These are phyloP conservation scores for Thelonectria discophora DNA, from an alignment of 2,329 filamentous ascomycete genomes.

Conservation along the genomic window DNA sequence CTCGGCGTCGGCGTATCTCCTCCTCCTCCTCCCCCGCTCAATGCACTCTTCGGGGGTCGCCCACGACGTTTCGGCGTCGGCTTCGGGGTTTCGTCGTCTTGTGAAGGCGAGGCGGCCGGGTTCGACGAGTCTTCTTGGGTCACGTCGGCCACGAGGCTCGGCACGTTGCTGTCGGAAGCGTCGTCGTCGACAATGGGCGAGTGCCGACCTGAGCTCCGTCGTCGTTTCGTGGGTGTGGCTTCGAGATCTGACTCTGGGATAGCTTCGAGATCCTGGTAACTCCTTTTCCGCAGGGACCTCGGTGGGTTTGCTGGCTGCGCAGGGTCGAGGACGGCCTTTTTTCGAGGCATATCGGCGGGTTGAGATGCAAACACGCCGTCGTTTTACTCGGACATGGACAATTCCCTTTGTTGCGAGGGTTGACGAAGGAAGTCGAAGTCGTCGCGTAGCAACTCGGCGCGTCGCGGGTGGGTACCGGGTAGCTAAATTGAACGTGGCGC, in stretches of 20 bases:
- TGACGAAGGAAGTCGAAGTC: slow-evolving; percentile 15
- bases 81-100: slow-evolving; percentile 40
- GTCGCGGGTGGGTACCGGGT: too few species aligned
- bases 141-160: slow-evolving; percentile 27
- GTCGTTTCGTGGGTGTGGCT: slow-evolving; percentile 47
- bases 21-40: too few species aligned
- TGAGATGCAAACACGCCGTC: background rate
- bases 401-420: slow-evolving; percentile 13
- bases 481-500: slow-evolving; percentile 42
- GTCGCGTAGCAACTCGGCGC: slow-evolving; percentile 39
- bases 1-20: slow-evolving; percentile 50
- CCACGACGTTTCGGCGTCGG: slow-evolving; percentile 49
- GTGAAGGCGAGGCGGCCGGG: slow-evolving; percentile 24
- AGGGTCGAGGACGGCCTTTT: slow-evolving; percentile 31
- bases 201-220: slow-evolving; percentile 35
- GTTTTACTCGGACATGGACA: background rate
- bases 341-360: slow-evolving; percentile 31
- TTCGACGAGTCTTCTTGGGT: slow-evolving; percentile 14
- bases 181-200: slow-evolving; percentile 18
- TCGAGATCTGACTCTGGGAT: slow-evolving; percentile 41
- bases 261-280: slow-evolving; percentile 40
- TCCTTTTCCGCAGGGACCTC: slow-evolving; percentile 37
- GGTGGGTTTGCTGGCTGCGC: slow-evolving; percentile 24
- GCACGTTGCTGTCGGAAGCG: slow-evolving; percentile 34
- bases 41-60: slow-evolving; percentile 45